Conservation (phyloP, 192 early-diverging fungal species). For the Pilaira anomala region DNA sequence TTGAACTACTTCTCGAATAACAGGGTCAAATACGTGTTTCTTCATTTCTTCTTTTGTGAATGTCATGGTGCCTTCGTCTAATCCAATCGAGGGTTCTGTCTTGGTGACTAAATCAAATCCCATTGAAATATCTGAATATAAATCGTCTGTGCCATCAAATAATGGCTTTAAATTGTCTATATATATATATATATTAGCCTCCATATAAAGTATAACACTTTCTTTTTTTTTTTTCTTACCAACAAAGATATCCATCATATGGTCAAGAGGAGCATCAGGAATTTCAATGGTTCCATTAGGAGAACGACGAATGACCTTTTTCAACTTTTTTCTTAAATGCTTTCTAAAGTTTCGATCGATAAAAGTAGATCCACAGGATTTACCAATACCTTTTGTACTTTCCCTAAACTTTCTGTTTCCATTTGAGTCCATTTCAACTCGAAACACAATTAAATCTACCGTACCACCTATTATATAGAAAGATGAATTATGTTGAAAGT, state of each 20-base stretch:
- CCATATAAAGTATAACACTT: background rate
- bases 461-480: conserved; percentile 40
- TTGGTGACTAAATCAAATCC: conserved; percentile 14
- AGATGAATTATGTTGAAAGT: background rate
- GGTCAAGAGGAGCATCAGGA: conserved; percentile 23
- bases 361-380: conserved; percentile 53
- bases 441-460: conserved; percentile 50
- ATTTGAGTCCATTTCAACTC: conserved; percentile 31
- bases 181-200: no score
- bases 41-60: conserved; percentile 42
- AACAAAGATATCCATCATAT: conserved; percentile 38
- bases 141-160: conserved; percentile 48
- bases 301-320: conserved; percentile 7
- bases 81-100: conserved; percentile 21
- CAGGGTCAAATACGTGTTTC: conserved; percentile 47
- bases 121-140: conserved; percentile 43
- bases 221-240: conserved; percentile 15
- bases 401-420: conserved; percentile 39
- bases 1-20: conserved; percentile 37
- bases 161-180: conserved; percentile 34
- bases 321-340: conserved; percentile 34
- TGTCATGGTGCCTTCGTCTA: conserved; percentile 42
- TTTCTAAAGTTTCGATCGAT: conserved; percentile 48
- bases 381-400: conserved; percentile 45
- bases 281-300: background rate